These are phyloP conservation scores for Colletotrichum gloeosporioides DNA, from an alignment of 2,329 filamentous ascomycete genomes.

Conservation along the genomic window DNA sequence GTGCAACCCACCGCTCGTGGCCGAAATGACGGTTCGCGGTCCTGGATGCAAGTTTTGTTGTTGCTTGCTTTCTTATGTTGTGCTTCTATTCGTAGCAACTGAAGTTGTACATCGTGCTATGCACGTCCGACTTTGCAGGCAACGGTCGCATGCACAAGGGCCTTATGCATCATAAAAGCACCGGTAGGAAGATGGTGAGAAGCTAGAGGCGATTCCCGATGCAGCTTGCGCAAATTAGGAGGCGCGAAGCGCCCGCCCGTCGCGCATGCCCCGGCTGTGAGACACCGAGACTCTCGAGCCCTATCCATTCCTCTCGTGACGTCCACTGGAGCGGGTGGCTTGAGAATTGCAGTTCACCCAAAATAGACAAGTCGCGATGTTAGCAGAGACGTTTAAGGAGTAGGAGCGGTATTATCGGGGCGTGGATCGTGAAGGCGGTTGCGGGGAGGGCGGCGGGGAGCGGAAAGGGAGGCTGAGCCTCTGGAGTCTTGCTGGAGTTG, in stretches of 20 bases:
- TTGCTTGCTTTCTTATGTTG: background rate
- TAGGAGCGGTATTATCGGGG: slow-evolving; percentile 2
- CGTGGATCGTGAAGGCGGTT: background rate
- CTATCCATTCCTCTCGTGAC: background rate
- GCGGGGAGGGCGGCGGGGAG: slow-evolving; percentile 3
- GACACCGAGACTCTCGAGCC: background rate
- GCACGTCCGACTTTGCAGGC: background rate
- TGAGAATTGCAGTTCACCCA: background rate
- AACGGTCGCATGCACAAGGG: background rate
- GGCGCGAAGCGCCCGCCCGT: background rate
- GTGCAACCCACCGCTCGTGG: background rate
- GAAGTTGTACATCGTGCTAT: background rate
- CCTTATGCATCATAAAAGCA: background rate
- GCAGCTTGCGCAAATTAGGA: background rate
- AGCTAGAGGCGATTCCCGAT: background rate
- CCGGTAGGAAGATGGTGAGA: background rate
- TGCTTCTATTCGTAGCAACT: background rate
- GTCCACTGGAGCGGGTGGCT: background rate
- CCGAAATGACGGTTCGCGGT: slow-evolving; percentile 14
- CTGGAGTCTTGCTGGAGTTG: background rate
- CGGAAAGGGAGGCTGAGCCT: background rate
- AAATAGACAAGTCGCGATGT: background rate
- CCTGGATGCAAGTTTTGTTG: background rate
- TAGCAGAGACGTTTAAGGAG: background rate
- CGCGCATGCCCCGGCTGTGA: background rate